phyloP scores from a whole-genome alignment of 139 green algal species.

The Pleodorina starrii region DNA sequence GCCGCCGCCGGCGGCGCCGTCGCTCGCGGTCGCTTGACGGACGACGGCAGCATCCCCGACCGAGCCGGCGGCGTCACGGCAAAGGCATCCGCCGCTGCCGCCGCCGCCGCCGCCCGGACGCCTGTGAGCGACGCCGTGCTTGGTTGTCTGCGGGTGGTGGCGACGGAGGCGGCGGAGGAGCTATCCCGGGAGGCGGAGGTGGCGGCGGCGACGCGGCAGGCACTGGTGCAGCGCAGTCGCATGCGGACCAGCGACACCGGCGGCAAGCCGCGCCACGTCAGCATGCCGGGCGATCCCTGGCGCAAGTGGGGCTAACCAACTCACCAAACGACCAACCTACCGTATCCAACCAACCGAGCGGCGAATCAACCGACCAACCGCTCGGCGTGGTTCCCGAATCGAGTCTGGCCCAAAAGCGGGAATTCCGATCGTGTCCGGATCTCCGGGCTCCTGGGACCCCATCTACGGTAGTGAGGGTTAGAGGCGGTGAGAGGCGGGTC shows the following conservation, averaged over 20 bases:
- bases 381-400: too few relatives aligned
- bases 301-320: neutral
- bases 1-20: neutral
- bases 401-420: too few relatives aligned
- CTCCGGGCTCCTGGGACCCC: too few relatives aligned
- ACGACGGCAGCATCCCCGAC: neutral
- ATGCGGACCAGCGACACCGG: neutral
- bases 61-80: neutral
- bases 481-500: too few relatives aligned
- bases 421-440: too few relatives aligned
- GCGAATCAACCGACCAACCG: too few relatives aligned
- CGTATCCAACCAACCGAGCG: too few relatives aligned
- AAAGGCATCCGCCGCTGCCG: neutral
- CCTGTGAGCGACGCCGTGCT: neutral
- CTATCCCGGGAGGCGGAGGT: neutral
- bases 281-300: slow-evolving; percentile 3
- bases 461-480: too few relatives aligned
- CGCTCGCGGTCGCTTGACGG: neutral
- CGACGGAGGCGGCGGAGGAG: slow-evolving; percentile 17
- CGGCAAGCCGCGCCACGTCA: neutral
- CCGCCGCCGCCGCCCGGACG: neutral
- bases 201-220: neutral
- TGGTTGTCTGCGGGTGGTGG: neutral
- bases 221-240: neutral
- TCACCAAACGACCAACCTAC: too few relatives aligned